phyloP scores from a whole-genome alignment of 306 rosid species.

The Elaeagnus macrophylla region DNA sequence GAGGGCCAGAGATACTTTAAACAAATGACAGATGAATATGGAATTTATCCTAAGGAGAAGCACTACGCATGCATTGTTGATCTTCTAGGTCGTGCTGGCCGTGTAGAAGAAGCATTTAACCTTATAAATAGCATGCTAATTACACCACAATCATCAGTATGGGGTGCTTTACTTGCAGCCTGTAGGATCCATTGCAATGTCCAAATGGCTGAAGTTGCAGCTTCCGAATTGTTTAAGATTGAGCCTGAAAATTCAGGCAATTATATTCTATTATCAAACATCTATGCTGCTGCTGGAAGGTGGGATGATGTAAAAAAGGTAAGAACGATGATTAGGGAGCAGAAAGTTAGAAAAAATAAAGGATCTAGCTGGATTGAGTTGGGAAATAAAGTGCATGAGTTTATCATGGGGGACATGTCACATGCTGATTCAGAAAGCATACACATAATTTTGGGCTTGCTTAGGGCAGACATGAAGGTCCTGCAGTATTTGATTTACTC shows the following conservation, averaged over 20 bases:
- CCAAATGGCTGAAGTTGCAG: constrained; percentile 9
- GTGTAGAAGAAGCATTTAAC: constrained; percentile 1
- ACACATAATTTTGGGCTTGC: constrained; percentile 5
- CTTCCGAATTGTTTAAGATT: constrained; percentile 6
- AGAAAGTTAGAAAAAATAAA: constrained; percentile 7
- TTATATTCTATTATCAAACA: constrained; percentile 12
- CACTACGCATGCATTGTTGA: constrained; percentile 10
- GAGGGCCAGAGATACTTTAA: constrained; percentile 6
- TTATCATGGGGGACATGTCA: constrained; percentile 7
- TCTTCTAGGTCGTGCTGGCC: constrained; percentile 7
- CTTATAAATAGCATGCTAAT: constrained; percentile 8
- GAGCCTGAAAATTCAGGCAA: constrained; percentile 9
- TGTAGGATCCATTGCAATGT: constrained; percentile 10
- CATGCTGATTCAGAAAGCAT: constrained; percentile 2
- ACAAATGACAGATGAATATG: constrained; percentile 8
- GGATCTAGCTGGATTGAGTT: constrained; percentile 14
- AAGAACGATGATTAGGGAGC: constrained; percentile 7
- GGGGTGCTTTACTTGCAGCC: constrained; percentile 14
- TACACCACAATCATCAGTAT: constrained; percentile 10
- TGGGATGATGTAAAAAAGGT: constrained; percentile 11
- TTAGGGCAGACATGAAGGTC: constrained; percentile 6
- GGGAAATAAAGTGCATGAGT: constrained; percentile 8
- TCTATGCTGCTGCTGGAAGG: constrained; percentile 13
- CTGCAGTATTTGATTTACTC: constrained; percentile 2
- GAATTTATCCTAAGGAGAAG: constrained; percentile 6